phyloP scores from a whole-genome alignment of 495 filamentous ascomycete genomes.

The Ramalina peruviana region DNA sequence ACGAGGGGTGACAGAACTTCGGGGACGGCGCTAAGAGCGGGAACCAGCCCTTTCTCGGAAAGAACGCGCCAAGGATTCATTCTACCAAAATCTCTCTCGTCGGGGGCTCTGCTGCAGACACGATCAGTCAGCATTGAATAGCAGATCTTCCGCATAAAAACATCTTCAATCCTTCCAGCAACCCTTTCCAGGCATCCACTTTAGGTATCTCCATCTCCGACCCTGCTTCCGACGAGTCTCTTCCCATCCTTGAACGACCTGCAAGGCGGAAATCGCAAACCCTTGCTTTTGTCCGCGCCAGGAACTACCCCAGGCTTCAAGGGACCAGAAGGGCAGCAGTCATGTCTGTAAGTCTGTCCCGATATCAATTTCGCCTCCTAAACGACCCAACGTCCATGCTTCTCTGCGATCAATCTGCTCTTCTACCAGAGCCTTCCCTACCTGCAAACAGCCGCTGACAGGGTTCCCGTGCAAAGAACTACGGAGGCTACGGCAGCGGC shows the following conservation, averaged over 20 bases:
- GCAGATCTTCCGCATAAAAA: not conserved
- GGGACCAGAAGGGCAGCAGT: not conserved
- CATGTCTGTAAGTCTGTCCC: slow-evolving; percentile 2
- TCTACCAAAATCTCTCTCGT: too few species aligned
- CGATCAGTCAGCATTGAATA: slow-evolving; percentile 1
- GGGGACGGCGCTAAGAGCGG: too few species aligned
- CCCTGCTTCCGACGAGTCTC: not conserved
- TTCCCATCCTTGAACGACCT: not conserved
- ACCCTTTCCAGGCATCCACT: slow-evolving; percentile 2
- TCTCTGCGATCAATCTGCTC: not conserved
- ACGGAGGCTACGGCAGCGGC: slow-evolving; percentile 1
- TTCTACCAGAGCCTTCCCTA: not conserved
- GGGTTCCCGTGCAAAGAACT: not conserved
- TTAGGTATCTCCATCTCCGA: not conserved
- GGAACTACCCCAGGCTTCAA: not conserved
- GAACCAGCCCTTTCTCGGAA: too few species aligned
- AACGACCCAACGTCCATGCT: too few species aligned
- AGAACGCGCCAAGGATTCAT: too few species aligned
- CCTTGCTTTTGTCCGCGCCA: not conserved
- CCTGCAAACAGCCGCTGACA: not conserved
- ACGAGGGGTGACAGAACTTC: too few species aligned
- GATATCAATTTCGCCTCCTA: too few species aligned
- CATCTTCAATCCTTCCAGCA: not conserved
- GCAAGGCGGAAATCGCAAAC: not conserved
- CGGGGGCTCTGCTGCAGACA: too few species aligned